Base-by-base conservation (phyloP, 208 protist genomes). In the Crithidia expoeki region DNA sequence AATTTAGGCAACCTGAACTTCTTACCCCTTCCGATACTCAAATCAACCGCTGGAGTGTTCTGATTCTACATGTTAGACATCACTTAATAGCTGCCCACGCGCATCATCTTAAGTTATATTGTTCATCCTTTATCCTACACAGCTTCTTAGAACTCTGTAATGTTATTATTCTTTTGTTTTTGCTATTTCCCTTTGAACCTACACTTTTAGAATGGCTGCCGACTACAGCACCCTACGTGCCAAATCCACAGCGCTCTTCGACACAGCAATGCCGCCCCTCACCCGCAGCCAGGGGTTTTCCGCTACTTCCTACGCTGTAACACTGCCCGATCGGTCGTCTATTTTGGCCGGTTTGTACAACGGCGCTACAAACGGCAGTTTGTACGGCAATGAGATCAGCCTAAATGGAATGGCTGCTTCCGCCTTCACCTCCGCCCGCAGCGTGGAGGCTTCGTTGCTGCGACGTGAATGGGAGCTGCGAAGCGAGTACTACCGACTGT, bases 401-500 rank as follows among this genome's bases (percentile, higher is more conserved):
- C 14, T 60, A 28, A 27, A 44, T 38, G 28, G 36, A 2, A 1
- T 49, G 3, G 50, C 17, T 3, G 30, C 46, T 23, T 33, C 11
- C 27, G 23, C 60, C 34, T 17, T 12, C 4, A 21, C 42, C 0
- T 16, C 67, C 38, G 25, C 34, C 46, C 28, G 51, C 70, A 52
- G 60, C 61, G 68, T 81, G 46, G 86, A 93, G 71, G 83, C 87
- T 12, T 55, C 80, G 0, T 62, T 93, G 47, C 74, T 95, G 30
- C 77, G 84, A 0, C 78, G 90, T 7, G 87, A 95, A 79, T 64
- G 80, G 59, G 76, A 87, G 46, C 74, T 95, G 17, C 77, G 84
- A 23, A 71, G 74, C 36, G 87, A 95, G 65, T 90, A 85, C 58
- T 72, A 86, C 46, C 78, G 83, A 0, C 68, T 90, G n/a, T 63